phyloP scores from a whole-genome alignment of 441 rosid genomes.

The Breynia disticha region DNA sequence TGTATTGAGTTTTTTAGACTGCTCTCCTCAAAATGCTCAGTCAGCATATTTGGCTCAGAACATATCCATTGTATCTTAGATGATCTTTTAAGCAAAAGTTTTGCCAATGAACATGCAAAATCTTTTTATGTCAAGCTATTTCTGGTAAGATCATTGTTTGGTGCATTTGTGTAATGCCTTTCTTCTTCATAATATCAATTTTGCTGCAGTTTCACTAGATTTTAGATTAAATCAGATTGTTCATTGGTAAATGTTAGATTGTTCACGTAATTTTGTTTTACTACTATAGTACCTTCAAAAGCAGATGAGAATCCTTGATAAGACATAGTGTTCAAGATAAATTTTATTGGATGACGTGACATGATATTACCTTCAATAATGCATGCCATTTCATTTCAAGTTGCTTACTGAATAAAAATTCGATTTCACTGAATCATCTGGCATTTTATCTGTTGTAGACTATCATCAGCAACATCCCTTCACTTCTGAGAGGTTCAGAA shows the following conservation, averaged over 20 bases:
- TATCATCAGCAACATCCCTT: constrained; percentile 60
- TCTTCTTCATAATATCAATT: background rate
- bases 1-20: constrained; percentile 51
- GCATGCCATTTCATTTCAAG: no score
- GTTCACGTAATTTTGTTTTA: no score
- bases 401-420: no score
- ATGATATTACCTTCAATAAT: no score
- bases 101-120: constrained; percentile 31
- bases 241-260: no score
- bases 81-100: constrained; percentile 33
- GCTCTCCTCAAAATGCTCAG: constrained; percentile 63
- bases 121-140: constrained; percentile 57
- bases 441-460: constrained; percentile 30
- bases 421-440: background rate
- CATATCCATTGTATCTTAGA: constrained; percentile 49
- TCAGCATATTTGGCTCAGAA: constrained; percentile 67
- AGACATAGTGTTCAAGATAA: no score
- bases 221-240: no score
- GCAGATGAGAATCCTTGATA: no score
- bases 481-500: constrained; percentile 74
- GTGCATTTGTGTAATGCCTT: background rate
- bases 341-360: no score
- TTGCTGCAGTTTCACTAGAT: no score
- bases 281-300: no score
- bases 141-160: constrained; percentile 44